Evolutionary conservation across 768 basidiomycete species (phyloP).

Genomic region (Lanmaoa rubissima): DNA sequence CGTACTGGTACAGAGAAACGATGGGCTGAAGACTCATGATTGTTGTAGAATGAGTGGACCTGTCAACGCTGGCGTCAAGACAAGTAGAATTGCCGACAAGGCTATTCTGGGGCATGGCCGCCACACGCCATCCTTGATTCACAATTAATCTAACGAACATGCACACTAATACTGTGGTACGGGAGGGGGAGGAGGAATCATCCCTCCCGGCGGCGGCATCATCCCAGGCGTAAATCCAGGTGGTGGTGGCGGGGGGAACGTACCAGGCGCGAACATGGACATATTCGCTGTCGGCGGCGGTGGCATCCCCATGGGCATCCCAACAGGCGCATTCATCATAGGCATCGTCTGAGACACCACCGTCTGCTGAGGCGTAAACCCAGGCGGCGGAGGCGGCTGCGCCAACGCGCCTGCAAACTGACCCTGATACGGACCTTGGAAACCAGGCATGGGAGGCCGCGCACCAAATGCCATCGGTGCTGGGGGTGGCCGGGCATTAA

Average conservation of each 20-base stretch:
- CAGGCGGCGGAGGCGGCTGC: slow-evolving; percentile 76
- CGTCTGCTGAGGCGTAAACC: slow-evolving; percentile 73
- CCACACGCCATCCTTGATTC: neutral
- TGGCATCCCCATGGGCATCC: slow-evolving; percentile 37
- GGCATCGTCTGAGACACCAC: slow-evolving; percentile 47
- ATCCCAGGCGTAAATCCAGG: slow-evolving; percentile 60
- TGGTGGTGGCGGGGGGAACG: slow-evolving; percentile 62
- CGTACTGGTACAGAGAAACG: slow-evolving; percentile 50
- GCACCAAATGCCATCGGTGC: slow-evolving; percentile 72
- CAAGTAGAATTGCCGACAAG: neutral
- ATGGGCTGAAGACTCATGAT: slow-evolving; percentile 40
- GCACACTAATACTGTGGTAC: slow-evolving; percentile 31
- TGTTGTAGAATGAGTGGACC: neutral
- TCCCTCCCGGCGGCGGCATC: slow-evolving; percentile 34
- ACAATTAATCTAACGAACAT: slow-evolving; percentile 8
- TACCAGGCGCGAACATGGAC: slow-evolving; percentile 44
- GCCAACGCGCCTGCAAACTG: slow-evolving; percentile 91
- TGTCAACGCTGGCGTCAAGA: no score
- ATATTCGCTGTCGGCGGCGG: slow-evolving; percentile 37
- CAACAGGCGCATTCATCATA: slow-evolving; percentile 35
- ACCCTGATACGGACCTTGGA: slow-evolving; percentile 80
- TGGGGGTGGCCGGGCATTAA: slow-evolving; percentile 71
- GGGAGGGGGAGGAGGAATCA: slow-evolving; percentile 47
- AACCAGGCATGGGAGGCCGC: slow-evolving; percentile 65
- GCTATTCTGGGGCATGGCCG: neutral